These are phyloP conservation scores for Cyphellophora europaea DNA, from an alignment of 2,329 filamentous ascomycete genomes.

Conservation along the genomic window DNA sequence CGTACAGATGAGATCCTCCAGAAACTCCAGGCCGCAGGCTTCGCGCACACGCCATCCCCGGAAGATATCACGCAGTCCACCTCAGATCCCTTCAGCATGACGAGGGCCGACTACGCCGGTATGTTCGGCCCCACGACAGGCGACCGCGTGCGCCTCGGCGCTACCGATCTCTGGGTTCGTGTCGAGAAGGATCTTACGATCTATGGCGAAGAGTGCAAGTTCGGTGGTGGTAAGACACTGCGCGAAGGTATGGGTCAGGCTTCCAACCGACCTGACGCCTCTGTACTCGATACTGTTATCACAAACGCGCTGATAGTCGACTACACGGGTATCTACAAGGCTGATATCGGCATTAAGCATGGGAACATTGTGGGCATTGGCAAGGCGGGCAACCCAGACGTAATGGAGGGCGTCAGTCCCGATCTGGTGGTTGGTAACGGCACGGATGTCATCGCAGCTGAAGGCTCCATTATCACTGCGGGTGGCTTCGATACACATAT, in stretches of 20 bases:
- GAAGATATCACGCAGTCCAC: slow-evolving; percentile 45
- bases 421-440: slow-evolving; percentile 76
- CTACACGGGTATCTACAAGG: slow-evolving; percentile 89
- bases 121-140: slow-evolving; percentile 94
- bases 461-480: slow-evolving; percentile 83
- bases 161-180: slow-evolving; percentile 81
- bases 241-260: slow-evolving; percentile 95
- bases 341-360: slow-evolving; percentile 86
- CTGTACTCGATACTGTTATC: slow-evolving; percentile 74
- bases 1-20: slow-evolving; percentile 57
- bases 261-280: slow-evolving; percentile 60
- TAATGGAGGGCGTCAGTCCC: slow-evolving; percentile 78
- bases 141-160: slow-evolving; percentile 70
- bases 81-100: slow-evolving; percentile 56
- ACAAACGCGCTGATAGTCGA: slow-evolving; percentile 86
- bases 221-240: slow-evolving; percentile 88
- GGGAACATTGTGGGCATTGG: slow-evolving; percentile 81
- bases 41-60: slow-evolving; percentile 66
- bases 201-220: slow-evolving; percentile 91
- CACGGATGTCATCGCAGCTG: slow-evolving; percentile 85
- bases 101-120: slow-evolving; percentile 65
- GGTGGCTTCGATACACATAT: slow-evolving; percentile 87
- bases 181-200: slow-evolving; percentile 77
- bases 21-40: slow-evolving; percentile 62
- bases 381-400: slow-evolving; percentile 93